These are phyloP conservation scores for Senna tora DNA, from an alignment of 306 rosid species.

Conservation along the genomic window DNA sequence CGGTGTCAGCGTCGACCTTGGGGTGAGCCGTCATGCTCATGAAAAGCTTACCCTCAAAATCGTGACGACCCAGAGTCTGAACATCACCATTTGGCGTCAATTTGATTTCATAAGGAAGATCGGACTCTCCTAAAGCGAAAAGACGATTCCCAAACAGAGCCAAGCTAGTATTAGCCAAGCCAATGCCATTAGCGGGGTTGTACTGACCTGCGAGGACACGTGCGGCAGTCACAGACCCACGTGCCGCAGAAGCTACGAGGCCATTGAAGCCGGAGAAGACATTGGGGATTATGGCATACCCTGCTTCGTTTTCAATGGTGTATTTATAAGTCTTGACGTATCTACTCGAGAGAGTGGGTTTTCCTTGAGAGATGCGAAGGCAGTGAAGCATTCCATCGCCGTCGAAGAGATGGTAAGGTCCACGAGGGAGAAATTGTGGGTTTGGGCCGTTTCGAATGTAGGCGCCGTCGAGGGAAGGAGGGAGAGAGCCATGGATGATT, in stretches of 20 bases:
- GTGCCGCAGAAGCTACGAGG: conserved; percentile 69
- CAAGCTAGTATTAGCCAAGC: conserved; percentile 79
- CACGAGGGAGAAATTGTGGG: conserved; percentile 87
- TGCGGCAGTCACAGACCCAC: conserved; percentile 65
- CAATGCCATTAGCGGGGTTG: conserved; percentile 75
- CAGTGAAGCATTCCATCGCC: conserved; percentile 96
- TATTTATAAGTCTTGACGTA: conserved; percentile 74
- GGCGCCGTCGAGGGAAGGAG: conserved; percentile 68
- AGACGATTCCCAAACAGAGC: conserved; percentile 64
- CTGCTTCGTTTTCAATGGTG: conserved; percentile 66
- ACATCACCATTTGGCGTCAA: conserved; percentile 57
- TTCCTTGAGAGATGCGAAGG: conserved; percentile 58
- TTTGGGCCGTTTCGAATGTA: conserved; percentile 93
- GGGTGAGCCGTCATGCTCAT: conserved; percentile 92
- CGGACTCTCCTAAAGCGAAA: conserved; percentile 81
- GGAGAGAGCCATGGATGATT: conserved; percentile 55
- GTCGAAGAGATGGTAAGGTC: conserved; percentile 93
- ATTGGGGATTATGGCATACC: conserved; percentile 66
- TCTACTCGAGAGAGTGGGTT: conserved; percentile 78
- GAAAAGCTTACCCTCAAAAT: conserved; percentile 67
- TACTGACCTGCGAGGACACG: conserved; percentile 62
- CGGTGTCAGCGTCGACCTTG: conserved; percentile 63
- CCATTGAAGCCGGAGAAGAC: conserved; percentile 75
- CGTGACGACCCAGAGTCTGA: conserved; percentile 60
- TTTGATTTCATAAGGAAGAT: conserved; percentile 63